Conservation (phyloP, 2,329 filamentous ascomycete species). For the Berkeleyomyces rouxiae region DNA sequence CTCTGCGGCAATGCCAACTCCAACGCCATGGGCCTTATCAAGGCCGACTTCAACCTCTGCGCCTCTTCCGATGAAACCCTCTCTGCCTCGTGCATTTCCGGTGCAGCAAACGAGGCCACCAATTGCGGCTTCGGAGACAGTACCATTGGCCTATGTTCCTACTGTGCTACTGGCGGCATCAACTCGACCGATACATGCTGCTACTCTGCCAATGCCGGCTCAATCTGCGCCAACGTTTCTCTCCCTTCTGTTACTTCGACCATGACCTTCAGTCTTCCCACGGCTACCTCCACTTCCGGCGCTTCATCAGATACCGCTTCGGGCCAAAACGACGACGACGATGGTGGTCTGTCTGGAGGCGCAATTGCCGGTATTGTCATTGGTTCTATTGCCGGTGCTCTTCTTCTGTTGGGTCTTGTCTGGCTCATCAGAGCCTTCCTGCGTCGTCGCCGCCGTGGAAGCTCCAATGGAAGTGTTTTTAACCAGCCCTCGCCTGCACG, state of each 20-base stretch:
- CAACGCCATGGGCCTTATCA: slow-evolving; percentile 58
- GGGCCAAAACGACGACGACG: slow-evolving; percentile 17
- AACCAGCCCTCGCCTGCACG: slow-evolving; percentile 74
- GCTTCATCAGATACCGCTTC: slow-evolving; percentile 24
- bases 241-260: slow-evolving; percentile 61
- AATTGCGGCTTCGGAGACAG: slow-evolving; percentile 73
- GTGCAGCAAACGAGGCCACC: slow-evolving; percentile 59
- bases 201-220: slow-evolving; percentile 59
- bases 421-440: slow-evolving; percentile 45
- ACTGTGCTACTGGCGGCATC: slow-evolving; percentile 65
- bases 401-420: slow-evolving; percentile 50
- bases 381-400: slow-evolving; percentile 55
- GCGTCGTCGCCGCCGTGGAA: slow-evolving; percentile 39
- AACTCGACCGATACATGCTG: slow-evolving; percentile 96
- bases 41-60: slow-evolving; percentile 85
- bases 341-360: slow-evolving; percentile 50
- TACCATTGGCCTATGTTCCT: slow-evolving; percentile 65
- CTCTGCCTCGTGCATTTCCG: slow-evolving; percentile 56
- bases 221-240: slow-evolving; percentile 56
- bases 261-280: slow-evolving; percentile 39
- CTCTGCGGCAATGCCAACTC: slow-evolving; percentile 52
- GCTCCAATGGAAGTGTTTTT: slow-evolving; percentile 53
- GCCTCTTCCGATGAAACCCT: slow-evolving; percentile 67
- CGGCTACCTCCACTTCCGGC: slow-evolving; percentile 28
- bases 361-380: slow-evolving; percentile 83